Base-by-base conservation (phyloP, 75 land plant genomes). In the Cryptomeria japonica region DNA sequence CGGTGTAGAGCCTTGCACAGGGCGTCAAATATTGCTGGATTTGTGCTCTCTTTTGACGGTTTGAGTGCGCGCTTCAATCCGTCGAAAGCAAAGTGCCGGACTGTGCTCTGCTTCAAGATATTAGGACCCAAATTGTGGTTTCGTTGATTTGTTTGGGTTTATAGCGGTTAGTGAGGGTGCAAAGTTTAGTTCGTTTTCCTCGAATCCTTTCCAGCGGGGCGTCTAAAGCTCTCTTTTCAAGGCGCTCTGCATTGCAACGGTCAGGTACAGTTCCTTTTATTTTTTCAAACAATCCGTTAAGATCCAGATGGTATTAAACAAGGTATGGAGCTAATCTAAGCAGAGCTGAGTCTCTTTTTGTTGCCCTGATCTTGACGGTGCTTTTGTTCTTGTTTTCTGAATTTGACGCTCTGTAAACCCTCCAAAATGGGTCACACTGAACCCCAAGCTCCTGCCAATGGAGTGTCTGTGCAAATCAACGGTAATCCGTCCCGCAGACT, bases 401-500 rank as follows among this genome's bases (percentile, higher is more conserved):
- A 31, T 32, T 73, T 73, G 37, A 73, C 34, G 4, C 3, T 37
- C 34, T 25, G 11, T 31, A 72, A 73, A 64, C 28, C 77, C 37
- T 16, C 3, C 10, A 73, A 73, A 73, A 73, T 73, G 77, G 77
- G 77, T 73, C 37, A 32, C 13, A 32, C 77, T 73, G 77, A 73
- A 73, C 34, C 77, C 37, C n/a, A 64, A 25, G 16, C 77, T 36
- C 77, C 37, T 32, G 34, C 36, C 64, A 16, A 79, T 82, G 86
- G 86, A 84, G 89, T 76, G 44, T 3, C 58, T 5, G 89, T 86
- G 44, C 46, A 31, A 37, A 56, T 80, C 42, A 25, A 1, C 76
- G 4, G 83, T 79, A 32, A 11, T 19, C 15, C 47, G 6, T 58
- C 87, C 19, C 83, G 95, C 38, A 86, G 90, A 64, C 87, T 94